Base-by-base conservation (phyloP, 2,329 filamentous ascomycete species). In the Aspergillus felis region DNA sequence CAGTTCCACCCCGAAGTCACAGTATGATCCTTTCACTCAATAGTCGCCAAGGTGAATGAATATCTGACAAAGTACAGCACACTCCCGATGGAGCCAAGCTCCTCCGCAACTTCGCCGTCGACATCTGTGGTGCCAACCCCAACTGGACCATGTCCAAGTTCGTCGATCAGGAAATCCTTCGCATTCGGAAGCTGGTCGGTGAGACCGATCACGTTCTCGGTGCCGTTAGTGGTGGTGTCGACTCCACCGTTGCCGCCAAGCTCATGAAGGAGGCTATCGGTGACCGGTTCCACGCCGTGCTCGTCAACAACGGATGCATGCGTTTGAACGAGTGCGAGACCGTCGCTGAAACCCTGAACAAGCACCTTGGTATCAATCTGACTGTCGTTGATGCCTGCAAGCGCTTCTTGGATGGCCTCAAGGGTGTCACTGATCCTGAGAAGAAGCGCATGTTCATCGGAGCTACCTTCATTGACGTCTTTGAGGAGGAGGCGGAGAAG, bases 381-480 rank as follows among this genome's bases (percentile, higher is more conserved):
- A 96, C 90, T 0, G 88, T 97, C 28, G 85, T 95, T 1, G 89
- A 97, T 71, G 92, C 86, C 0, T 82, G 83, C 9, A 81, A 95
- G 59, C 79, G 84, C 27, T 97, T 97, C 80, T 80, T 97, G n/a
- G 78, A 78, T 29, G 82, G 86, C 25, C 85, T 97, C 1, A 83
- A 85, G 63, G 93, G 91, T 20, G 84, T 96, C 27, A 79, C 78
- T 0, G 91, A 90, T 56, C 92, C 93, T 0, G 92, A 97, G 76
- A 84, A 84, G 71, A 97, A 96, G 82, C 83, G 92, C 55, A 96
- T 96, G 78, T 87, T 97, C 66, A 97, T 97, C 60, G 92, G 92
- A 56, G 84, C 82, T 61, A 90, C 84, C 24, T 90, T 92, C 73
- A 91, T 92, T 63, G 88, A 92, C 65, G 78, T 96, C 28, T 97